Base-by-base conservation (phyloP, 2,329 filamentous ascomycete genomes). In the Pestalotiopsis fici region DNA sequence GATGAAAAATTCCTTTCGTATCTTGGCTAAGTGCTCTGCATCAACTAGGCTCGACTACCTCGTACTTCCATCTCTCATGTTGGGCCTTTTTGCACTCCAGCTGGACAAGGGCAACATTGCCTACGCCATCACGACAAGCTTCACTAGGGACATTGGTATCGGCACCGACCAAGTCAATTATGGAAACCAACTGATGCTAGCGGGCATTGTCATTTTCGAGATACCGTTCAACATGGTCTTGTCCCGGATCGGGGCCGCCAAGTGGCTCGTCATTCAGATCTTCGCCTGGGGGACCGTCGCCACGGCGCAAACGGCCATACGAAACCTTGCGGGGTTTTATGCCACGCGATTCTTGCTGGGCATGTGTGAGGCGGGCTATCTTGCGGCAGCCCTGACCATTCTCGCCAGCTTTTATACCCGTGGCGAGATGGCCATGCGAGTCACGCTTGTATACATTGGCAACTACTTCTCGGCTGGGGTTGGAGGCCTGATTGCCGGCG, bases 391-490 rank as follows among this genome's bases (percentile, higher is more conserved):
- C 0, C 81, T 86, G 11, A 87, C 84, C 66, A 86, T 83, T 0
- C 74, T 87, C 3, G 85, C 84, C 0, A 84, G 80, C 1, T 87
- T 83, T 84, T 87, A 87, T 66, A 81, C 78, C 0, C 80, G 79
- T 50, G 71, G 76, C 1, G 83, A 86, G 67, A 74, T 85, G 1
- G 81, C 82, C 0, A 82, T 81, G 64, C 77, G 85, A 18, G 80
- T 86, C 6, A 83, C 84, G 1, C 71, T 86, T 0, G 83, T 87
- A 67, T 87, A 86, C 72, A 84, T 87, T 56, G 84, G 85, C 11
- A 86, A 86, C 80, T 85, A 86, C 67, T 80, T 83, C 0, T 84
- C 83, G 0, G 83, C 83, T 25, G 83, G 84, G 0, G 76, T 86
- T 1, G 83, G 81, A 28, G 83, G 84, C 0, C 75, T 87, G 1